phyloP scores from a whole-genome alignment of 139 green algal genomes.

The Desmodesmus armatus region DNA sequence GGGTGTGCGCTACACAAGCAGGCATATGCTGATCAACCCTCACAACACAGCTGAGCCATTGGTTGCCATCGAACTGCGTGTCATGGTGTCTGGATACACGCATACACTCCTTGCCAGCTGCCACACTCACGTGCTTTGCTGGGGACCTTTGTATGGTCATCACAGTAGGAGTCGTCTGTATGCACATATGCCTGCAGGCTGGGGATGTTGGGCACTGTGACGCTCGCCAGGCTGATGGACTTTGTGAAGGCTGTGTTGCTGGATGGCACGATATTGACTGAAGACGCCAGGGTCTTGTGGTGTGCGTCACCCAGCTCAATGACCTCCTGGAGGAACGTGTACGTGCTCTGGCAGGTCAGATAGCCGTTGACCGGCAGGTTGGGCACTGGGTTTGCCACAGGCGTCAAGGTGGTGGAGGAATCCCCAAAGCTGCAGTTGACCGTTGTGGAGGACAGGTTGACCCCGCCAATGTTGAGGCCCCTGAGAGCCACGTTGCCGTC shows the following conservation, averaged over 20 bases:
- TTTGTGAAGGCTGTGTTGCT: neutral
- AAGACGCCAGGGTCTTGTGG: neutral
- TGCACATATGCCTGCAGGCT: too few relatives aligned
- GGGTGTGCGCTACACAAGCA: too few relatives aligned
- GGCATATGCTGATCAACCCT: too few relatives aligned
- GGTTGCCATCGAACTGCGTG: too few relatives aligned
- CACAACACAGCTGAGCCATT: too few relatives aligned
- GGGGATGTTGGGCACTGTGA: neutral
- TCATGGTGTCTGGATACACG: too few relatives aligned
- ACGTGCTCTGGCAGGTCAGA: neutral
- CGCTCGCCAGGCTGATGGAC: neutral
- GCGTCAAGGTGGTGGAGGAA: too few relatives aligned
- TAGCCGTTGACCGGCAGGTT: neutral
- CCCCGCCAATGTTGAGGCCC: neutral
- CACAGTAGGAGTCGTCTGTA: too few relatives aligned
- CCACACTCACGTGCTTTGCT: too few relatives aligned
- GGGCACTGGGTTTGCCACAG: neutral
- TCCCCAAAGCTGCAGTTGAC: neutral
- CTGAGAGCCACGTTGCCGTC: neutral
- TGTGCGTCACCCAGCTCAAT: neutral
- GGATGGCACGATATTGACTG: neutral
- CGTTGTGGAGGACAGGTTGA: neutral
- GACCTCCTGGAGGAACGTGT: neutral
- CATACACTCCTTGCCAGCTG: too few relatives aligned
- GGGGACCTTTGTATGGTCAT: too few relatives aligned